Conservation (phyloP, 768 basidiomycete species). For the Pleurotus eryngii region DNA sequence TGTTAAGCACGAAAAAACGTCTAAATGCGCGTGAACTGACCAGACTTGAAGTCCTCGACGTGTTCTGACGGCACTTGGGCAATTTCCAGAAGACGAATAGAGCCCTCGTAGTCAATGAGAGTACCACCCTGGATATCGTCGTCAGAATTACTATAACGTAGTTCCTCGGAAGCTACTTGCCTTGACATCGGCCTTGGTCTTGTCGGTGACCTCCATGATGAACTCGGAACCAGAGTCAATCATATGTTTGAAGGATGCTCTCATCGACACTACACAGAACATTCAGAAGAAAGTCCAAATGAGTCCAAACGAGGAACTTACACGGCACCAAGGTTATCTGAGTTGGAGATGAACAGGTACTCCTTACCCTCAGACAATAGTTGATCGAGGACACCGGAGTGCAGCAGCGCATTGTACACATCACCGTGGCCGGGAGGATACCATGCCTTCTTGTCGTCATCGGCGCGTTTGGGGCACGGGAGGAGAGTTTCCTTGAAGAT, state of each 20-base stretch:
- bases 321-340: constrained; percentile 94
- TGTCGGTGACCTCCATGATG: constrained; percentile 95
- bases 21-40: constrained; percentile 26
- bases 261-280: constrained; percentile 61
- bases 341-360: constrained; percentile 97
- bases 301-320: constrained; percentile 33
- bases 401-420: constrained; percentile 87
- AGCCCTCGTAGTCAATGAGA: constrained; percentile 87
- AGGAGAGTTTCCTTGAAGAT: constrained; percentile 88
- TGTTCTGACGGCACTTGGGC: constrained; percentile 94
- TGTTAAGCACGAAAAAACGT: background rate
- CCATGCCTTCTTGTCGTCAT: constrained; percentile 89
- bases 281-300: constrained; percentile 14
- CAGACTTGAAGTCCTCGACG: constrained; percentile 90
- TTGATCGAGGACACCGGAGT: constrained; percentile 89
- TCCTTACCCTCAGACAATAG: constrained; percentile 90
- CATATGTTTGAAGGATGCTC: constrained; percentile 82
- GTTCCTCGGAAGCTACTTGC: constrained; percentile 15
- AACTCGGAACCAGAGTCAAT: constrained; percentile 79
- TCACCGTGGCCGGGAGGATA: constrained; percentile 98
- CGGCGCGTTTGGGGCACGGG: constrained; percentile 73
- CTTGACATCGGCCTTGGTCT: constrained; percentile 85
- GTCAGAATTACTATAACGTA: background rate
- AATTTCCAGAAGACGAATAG: constrained; percentile 85
- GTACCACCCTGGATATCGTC: constrained; percentile 66